Percentiles rank a stretch among this genome's conserved stretches.
These are phyloP conservation scores for Fusarium fracticaudum DNA, from an alignment of 2,329 filamentous ascomycete species.

Conservation along the genomic window DNA sequence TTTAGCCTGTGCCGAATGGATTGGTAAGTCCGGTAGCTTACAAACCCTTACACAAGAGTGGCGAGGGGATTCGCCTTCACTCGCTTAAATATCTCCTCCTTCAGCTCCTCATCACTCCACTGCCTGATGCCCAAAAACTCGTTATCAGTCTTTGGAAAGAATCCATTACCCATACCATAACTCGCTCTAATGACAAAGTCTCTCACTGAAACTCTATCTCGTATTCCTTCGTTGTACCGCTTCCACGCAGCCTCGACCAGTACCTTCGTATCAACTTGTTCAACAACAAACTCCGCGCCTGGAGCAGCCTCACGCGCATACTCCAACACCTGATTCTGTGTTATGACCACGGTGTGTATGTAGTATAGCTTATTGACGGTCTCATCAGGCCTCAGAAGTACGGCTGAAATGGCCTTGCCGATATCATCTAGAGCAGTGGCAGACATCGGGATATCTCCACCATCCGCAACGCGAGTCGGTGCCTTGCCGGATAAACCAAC, in stretches of 20 bases:
- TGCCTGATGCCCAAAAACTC: background rate
- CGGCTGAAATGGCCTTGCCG: background rate
- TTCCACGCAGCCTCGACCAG: slow-evolving; percentile 7
- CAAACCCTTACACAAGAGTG: too few species aligned
- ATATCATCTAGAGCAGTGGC: background rate
- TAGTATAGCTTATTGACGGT: background rate
- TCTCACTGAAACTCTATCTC: background rate
- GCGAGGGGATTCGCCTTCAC: background rate
- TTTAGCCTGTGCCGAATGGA: too few species aligned
- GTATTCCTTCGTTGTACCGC: background rate
- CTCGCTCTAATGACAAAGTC: background rate
- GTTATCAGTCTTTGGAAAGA: background rate
- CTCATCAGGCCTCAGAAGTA: background rate
- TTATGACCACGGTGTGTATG: slow-evolving; percentile 1
- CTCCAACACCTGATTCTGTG: background rate
- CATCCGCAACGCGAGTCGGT: background rate
- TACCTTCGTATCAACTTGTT: background rate
- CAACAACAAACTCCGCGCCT: background rate
- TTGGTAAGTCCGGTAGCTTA: too few species aligned
- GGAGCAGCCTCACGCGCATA: background rate
- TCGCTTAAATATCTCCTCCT: background rate
- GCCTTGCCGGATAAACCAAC: background rate
- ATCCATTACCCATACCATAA: background rate
- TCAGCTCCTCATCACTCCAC: background rate
- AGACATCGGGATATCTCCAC: background rate